Base-by-base conservation (phyloP, 164 flowering plant species). In the Santalum album region DNA sequence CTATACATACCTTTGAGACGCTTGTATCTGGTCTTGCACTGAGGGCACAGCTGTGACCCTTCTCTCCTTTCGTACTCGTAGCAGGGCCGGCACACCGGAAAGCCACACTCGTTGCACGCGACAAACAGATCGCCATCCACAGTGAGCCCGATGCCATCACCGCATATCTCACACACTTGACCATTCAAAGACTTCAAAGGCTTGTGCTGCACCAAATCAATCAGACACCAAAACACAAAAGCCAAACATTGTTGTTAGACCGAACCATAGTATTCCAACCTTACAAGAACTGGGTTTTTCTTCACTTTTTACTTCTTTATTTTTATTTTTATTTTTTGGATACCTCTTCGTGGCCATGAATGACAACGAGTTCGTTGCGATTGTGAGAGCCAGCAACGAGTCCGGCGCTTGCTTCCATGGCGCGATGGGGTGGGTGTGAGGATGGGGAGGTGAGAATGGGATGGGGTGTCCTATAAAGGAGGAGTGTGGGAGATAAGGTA, bases 281-380 rank as follows among this genome's bases (percentile, higher is more conserved):
- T 14, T 38, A 7, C 42, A 3, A 38, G 15, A 12, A 38, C 6
- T 4, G 15, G 2, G n/a, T n/a, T n/a, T n/a, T n/a, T n/a, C n/a
- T n/a, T n/a, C n/a, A n/a, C n/a, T n/a, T n/a, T n/a, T n/a, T n/a
- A n/a, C n/a, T n/a, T n/a, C n/a, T n/a, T n/a, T n/a, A n/a, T n/a
- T n/a, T n/a, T n/a, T n/a, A n/a, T n/a, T n/a, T n/a, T n/a, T n/a
- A n/a, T n/a, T n/a, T n/a, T n/a, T n/a, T n/a, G n/a, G n/a, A 56
- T 67, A 92, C 99, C 97, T 89, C 99, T 71, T 92, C 96, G 46
- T 92, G 99, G 66, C 87, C 87, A 29, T 83, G 96, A 46, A 92
- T 92, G 82, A 89, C 90, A 3, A 92, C 96, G 18, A 92, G 95
- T 60, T 92, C 99, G 25, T 92, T 92, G 56, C 99, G 78, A 73